Evolutionary conservation across 495 filamentous ascomycete species (phyloP).

Genomic region (Penicillium longicatenatum): DNA sequence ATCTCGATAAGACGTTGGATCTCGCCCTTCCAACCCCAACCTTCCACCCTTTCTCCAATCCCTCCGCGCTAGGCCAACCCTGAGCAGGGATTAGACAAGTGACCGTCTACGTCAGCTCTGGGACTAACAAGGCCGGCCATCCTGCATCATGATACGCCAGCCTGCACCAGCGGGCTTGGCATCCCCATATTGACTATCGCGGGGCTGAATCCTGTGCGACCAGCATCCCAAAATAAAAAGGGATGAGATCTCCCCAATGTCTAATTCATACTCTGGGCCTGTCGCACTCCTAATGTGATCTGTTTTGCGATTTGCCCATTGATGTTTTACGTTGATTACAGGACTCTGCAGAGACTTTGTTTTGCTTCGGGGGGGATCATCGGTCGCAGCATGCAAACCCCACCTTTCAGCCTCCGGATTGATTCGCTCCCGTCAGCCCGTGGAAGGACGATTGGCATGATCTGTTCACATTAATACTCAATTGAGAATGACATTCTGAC

Average conservation of each 20-base stretch:
- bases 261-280: background rate
- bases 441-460: conserved; percentile 9
- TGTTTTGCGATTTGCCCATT: background rate
- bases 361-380: conserved; percentile 12
- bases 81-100: conserved; percentile 15
- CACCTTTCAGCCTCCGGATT: conserved; percentile 22
- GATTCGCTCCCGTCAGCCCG: conserved; percentile 12
- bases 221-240: background rate
- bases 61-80: conserved; percentile 13
- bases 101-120: conserved; percentile 27
- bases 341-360: background rate
- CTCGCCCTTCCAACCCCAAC: conserved; percentile 15
- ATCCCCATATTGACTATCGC: conserved; percentile 7
- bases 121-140: conserved; percentile 11
- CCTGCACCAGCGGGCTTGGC: conserved; percentile 6
- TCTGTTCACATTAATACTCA: conserved; percentile 9
- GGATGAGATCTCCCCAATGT: background rate
- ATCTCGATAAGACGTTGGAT: conserved; percentile 11
- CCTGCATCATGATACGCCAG: conserved; percentile 20
- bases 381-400: conserved; percentile 17
- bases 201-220: conserved; percentile 2
- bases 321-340: conserved; percentile 16
- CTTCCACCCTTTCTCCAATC: conserved; percentile 16
- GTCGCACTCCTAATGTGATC: background rate
- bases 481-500: conserved; percentile 12